phyloP scores from a whole-genome alignment of 176 grass and related monocot genomes.

The Echinochloa phyllopogon region DNA sequence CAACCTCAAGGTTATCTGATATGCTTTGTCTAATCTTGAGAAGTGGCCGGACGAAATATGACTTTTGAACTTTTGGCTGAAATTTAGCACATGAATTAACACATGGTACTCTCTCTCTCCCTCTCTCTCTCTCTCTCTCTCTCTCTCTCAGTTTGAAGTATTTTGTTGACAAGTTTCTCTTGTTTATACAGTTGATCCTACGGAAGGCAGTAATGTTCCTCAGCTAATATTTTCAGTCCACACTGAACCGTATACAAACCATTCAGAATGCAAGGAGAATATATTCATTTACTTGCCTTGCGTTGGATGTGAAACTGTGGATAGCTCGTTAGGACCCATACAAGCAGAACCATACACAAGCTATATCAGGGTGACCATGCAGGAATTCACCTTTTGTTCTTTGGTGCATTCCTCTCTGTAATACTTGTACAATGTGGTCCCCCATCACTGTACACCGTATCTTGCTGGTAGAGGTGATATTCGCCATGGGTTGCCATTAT shows the following conservation, averaged over 20 bases:
- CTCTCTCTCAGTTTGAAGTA: not conserved
- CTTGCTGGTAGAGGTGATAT: not conserved
- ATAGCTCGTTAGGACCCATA: not conserved
- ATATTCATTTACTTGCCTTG: not conserved
- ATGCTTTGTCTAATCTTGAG: conserved; percentile 84
- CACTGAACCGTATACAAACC: not conserved
- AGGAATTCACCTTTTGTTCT: conserved; percentile 17
- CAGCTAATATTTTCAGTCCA: not conserved
- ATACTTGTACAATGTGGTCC: not conserved
- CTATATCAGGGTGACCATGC: not conserved
- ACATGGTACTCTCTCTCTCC: not conserved
- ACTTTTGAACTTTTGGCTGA: conserved; percentile 58
- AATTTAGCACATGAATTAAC: not conserved
- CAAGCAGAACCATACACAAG: not conserved
- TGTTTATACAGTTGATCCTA: conserved; percentile 24
- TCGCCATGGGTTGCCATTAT: not conserved
- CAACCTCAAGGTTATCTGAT: conserved; percentile 65
- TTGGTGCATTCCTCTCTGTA: not conserved
- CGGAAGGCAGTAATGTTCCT: not conserved
- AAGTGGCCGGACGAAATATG: conserved; percentile 95
- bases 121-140: not conserved
- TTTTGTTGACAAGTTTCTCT: conserved; percentile 18
- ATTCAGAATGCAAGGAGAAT: not conserved
- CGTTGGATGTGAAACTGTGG: not conserved
- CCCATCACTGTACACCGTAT: not conserved